These are phyloP conservation scores for Crithidia mellificae DNA, from an alignment of 208 protist genomes.

Conservation along the genomic window DNA sequence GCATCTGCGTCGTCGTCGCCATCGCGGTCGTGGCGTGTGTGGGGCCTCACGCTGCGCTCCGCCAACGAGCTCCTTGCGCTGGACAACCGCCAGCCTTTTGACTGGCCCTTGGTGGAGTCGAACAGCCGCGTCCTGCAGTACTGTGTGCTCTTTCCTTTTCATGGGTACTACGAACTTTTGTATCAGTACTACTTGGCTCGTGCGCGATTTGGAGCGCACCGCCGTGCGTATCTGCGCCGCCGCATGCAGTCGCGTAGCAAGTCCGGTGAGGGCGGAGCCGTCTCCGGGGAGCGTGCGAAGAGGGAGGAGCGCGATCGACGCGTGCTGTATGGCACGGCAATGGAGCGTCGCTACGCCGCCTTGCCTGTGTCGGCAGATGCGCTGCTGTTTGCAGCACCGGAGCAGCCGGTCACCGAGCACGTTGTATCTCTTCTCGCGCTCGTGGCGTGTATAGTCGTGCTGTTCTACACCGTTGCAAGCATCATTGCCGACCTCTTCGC, in stretches of 20 bases:
- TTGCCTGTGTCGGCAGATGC: constrained; percentile 43
- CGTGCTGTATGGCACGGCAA: constrained; percentile 28
- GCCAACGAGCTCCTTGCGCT: constrained; percentile 63
- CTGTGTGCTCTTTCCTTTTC: constrained; percentile 54
- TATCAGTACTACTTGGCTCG: constrained; percentile 42
- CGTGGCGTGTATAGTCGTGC: constrained; percentile 11
- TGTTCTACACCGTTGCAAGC: constrained; percentile 46
- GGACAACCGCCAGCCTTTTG: constrained; percentile 42
- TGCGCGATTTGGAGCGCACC: constrained; percentile 23
- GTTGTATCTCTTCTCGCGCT: constrained; percentile 37
- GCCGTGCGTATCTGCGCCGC: background rate
- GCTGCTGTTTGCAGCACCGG: constrained; percentile 66
- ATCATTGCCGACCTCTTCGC: constrained; percentile 33
- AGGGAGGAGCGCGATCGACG: background rate
- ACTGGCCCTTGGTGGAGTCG: constrained; percentile 70
- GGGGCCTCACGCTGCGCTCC: constrained; percentile 67
- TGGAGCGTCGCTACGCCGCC: constrained; percentile 37
- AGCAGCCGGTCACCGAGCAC: constrained; percentile 35
- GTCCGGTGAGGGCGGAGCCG: no score
- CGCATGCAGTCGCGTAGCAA: background rate
- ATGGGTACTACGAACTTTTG: constrained; percentile 70
- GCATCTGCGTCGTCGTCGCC: background rate
- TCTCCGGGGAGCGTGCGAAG: no score
- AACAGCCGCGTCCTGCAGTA: constrained; percentile 59
- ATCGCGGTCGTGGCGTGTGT: constrained; percentile 52